Conservation (phyloP, 139 green algal genomes). For the Micromonas commoda region DNA sequence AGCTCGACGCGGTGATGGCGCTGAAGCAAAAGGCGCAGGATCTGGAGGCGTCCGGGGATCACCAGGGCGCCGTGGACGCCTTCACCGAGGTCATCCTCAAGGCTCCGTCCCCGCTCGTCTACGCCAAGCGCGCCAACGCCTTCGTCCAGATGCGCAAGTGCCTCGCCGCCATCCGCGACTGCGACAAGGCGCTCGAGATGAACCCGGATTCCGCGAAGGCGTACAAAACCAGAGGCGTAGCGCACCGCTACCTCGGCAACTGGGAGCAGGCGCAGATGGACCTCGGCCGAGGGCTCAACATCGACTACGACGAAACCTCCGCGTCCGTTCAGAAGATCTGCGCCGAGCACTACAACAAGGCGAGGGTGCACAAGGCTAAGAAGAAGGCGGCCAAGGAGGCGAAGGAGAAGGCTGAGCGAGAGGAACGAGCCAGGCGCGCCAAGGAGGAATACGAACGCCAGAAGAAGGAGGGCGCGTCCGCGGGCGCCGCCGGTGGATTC, state of each 20-base stretch:
- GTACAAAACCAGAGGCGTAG: constrained; percentile 21
- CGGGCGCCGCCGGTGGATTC: constrained; percentile 10
- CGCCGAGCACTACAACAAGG: not conserved
- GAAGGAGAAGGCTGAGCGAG: constrained; percentile 4
- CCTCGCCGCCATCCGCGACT: constrained; percentile 27
- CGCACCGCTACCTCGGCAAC: constrained; percentile 26
- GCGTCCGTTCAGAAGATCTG: not conserved
- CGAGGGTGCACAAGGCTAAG: not conserved
- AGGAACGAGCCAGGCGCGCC: not conserved
- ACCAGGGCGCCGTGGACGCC: not conserved
- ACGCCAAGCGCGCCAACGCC: constrained; percentile 20
- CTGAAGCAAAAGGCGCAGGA: constrained; percentile 3
- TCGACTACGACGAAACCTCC: constrained; percentile 31
- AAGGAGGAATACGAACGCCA: not conserved
- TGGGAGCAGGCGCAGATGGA: constrained; percentile 22
- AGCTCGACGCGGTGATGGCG: not conserved
- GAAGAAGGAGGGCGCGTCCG: not conserved
- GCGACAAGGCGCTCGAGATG: constrained; percentile 27
- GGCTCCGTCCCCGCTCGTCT: not conserved
- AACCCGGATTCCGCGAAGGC: constrained; percentile 33
- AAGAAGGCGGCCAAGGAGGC: constrained; percentile 11
- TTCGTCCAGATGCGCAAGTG: constrained; percentile 13
- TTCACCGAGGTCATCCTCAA: constrained; percentile 19
- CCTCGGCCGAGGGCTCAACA: not conserved
- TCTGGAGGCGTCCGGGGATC: not conserved